Evolutionary conservation across 257 asterid species (phyloP).

Genomic region (Gentiana straminea): DNA sequence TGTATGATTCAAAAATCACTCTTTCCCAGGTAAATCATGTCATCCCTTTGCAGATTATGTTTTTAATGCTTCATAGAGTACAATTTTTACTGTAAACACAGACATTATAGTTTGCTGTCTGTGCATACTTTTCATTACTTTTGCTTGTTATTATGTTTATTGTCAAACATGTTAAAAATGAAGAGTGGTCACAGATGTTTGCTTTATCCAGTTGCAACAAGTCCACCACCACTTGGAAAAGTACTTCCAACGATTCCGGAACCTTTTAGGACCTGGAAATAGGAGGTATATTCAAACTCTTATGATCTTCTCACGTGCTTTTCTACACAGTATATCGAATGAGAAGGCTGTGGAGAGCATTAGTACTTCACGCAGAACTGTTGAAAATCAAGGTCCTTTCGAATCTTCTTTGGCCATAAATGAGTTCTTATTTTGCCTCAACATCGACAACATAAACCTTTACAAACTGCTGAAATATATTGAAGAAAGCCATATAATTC

Average conservation of each 20-base stretch:
- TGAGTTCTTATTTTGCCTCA: slow-evolving; percentile 75
- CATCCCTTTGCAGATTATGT: background rate
- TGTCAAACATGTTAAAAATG: no score
- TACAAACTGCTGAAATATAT: slow-evolving; percentile 55
- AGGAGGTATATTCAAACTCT: slow-evolving; percentile 86
- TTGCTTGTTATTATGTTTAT: no score
- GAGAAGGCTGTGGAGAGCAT: slow-evolving; percentile 21
- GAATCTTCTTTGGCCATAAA: slow-evolving; percentile 58
- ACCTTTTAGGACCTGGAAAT: slow-evolving; percentile 85
- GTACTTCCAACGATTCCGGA: slow-evolving; percentile 55
- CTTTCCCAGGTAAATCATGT: slow-evolving; percentile 51
- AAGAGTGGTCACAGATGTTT: slow-evolving; percentile 1
- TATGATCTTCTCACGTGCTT: slow-evolving; percentile 65
- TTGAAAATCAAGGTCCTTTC: slow-evolving; percentile 25
- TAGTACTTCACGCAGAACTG: slow-evolving; percentile 24
- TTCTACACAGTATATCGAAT: slow-evolving; percentile 30
- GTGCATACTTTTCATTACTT: no score
- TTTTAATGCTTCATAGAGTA: no score
- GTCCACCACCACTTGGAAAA: slow-evolving; percentile 60
- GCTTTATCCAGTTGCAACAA: slow-evolving; percentile 52
- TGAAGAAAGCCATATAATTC: slow-evolving; percentile 72
- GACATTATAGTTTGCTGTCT: no score
- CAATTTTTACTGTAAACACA: no score
- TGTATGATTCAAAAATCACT: slow-evolving; percentile 78
- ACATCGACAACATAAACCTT: slow-evolving; percentile 91